phyloP scores from a whole-genome alignment of 371 early-diverging fungal species.

The Phascolomyces articulosus region DNA sequence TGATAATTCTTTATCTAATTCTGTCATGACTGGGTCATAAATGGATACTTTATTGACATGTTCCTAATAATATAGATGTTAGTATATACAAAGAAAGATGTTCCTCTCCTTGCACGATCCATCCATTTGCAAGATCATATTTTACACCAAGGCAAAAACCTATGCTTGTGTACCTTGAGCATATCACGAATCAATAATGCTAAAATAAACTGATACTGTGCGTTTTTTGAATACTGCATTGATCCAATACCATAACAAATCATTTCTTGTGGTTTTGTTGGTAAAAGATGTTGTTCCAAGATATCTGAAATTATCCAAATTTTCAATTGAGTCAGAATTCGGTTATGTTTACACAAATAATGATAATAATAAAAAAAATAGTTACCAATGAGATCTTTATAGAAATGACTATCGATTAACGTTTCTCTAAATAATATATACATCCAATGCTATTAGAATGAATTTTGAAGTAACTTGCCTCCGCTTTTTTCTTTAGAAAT shows the following conservation, averaged over 20 bases:
- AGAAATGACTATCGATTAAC: conserved; percentile 34
- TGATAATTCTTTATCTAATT: conserved; percentile 52
- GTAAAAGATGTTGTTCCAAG: conserved; percentile 27
- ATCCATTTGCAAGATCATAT: background rate
- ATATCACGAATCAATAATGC: conserved; percentile 50
- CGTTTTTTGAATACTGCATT: conserved; percentile 54
- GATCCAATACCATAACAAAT: conserved; percentile 73
- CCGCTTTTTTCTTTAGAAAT: background rate
- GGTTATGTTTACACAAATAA: background rate
- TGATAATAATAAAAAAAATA: background rate
- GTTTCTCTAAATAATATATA: conserved; percentile 21
- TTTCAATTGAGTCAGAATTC: too few relatives aligned
- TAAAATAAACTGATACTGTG: conserved; percentile 64
- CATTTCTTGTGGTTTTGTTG: conserved; percentile 37
- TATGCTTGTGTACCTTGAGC: conserved; percentile 38
- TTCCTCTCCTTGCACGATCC: too few relatives aligned
- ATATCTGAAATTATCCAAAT: conserved; percentile 10
- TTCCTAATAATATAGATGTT: background rate
- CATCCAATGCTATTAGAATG: background rate
- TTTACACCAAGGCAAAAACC: background rate
- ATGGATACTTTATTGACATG: conserved; percentile 50
- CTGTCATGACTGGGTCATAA: conserved; percentile 69
- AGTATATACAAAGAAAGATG: background rate
- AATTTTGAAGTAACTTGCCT: background rate
- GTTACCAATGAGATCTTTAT: conserved; percentile 35